These are phyloP conservation scores for Tetrapyrgos nigripes DNA, from an alignment of 1,284 basidiomycete species.

Conservation along the genomic window DNA sequence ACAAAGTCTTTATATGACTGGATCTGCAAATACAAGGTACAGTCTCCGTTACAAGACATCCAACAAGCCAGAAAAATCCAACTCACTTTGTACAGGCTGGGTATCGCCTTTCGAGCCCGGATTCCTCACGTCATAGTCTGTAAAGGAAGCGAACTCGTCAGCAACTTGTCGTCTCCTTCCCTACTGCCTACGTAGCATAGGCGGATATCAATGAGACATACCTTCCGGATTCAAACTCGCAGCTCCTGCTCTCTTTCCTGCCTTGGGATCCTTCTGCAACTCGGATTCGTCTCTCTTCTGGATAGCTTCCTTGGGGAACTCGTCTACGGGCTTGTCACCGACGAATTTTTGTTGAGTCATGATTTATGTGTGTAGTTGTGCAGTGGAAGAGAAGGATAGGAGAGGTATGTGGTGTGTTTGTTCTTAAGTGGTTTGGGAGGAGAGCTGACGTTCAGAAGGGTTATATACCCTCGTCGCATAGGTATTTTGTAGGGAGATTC, in stretches of 20 bases:
- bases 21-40: no score
- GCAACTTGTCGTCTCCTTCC: no score
- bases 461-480: no score
- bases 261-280: not conserved
- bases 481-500: no score
- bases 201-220: not conserved
- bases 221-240: not conserved
- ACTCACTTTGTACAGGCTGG: not conserved
- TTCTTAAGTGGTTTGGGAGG: no score
- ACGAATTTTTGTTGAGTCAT: slow-evolving; percentile 5
- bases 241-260: not conserved
- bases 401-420: no score
- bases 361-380: not conserved
- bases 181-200: no score
- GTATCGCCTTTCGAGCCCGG: not conserved
- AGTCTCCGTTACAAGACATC: no score
- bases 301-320: slow-evolving; percentile 3
- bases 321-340: slow-evolving; percentile 4
- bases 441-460: no score
- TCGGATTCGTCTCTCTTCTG: not conserved
- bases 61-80: no score
- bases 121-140: not conserved
- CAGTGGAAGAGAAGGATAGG: not conserved
- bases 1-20: no score
- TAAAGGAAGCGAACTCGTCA: no score